Percentiles rank a stretch among this genome's conserved stretches.
Evolutionary conservation across 148 eudicot genomes (phyloP).

Genomic region (Silene conica): DNA sequence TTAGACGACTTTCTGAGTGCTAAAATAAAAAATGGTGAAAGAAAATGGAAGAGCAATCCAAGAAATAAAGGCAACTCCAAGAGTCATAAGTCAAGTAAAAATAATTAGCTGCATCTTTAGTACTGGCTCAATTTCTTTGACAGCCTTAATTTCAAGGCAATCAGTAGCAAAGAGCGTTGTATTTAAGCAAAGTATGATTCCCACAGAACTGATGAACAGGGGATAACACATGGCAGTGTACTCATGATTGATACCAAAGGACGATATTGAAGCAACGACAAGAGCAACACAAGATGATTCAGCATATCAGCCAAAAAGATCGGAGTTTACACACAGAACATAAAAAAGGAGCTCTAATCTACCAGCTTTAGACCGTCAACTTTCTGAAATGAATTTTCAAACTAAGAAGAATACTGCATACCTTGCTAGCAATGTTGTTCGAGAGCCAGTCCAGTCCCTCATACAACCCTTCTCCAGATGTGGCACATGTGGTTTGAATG

Average conservation of each 20-base stretch:
- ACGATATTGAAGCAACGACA: slow-evolving; percentile 85
- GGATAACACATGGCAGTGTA: slow-evolving; percentile 77
- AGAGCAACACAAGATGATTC: slow-evolving; percentile 94
- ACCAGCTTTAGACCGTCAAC: no score
- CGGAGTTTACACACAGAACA: no score
- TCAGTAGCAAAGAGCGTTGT: slow-evolving; percentile 82
- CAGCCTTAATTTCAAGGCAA: slow-evolving; percentile 65
- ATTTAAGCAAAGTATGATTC: slow-evolving; percentile 72
- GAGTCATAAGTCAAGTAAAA: slow-evolving; percentile 72
- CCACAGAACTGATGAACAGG: slow-evolving; percentile 66
- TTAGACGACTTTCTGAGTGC: slow-evolving; percentile 65
- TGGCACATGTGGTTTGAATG: no score
- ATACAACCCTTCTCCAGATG: no score
- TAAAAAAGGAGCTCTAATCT: no score
- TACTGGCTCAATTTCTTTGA: slow-evolving; percentile 72
- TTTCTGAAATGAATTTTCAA: no score
- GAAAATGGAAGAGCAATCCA: slow-evolving; percentile 67
- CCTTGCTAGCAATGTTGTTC: no score
- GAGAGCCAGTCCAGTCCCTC: no score
- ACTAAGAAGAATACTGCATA: no score
- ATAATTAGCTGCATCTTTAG: slow-evolving; percentile 73
- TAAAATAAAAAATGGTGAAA: slow-evolving; percentile 78
- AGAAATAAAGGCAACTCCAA: slow-evolving; percentile 60
- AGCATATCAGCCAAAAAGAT: slow-evolving; percentile 93
- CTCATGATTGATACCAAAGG: slow-evolving; percentile 80